Percentiles rank a stretch among this genome's conserved stretches.
These are phyloP conservation scores for Warburgia ugandensis DNA, from an alignment of 164 flowering plant genomes.

Conservation along the genomic window DNA sequence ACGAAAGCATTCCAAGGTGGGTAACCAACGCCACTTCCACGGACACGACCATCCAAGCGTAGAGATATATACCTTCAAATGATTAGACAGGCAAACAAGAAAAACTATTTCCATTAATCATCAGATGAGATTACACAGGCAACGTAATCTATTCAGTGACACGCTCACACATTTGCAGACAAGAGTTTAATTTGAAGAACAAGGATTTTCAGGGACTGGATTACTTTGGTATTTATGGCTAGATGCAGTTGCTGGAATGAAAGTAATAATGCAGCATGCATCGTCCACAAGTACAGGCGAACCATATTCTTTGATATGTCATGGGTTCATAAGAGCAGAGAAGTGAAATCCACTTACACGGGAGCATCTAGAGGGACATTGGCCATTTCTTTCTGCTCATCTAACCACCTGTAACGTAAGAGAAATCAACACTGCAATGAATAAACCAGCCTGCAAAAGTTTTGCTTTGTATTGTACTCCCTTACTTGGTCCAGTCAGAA, in stretches of 20 bases:
- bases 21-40: conserved; percentile 96
- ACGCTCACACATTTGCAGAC: neutral
- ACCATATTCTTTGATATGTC: neutral
- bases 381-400: conserved; percentile 85
- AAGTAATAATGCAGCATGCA: neutral
- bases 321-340: neutral
- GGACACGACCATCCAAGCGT: conserved; percentile 95
- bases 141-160: neutral
- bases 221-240: too few species aligned
- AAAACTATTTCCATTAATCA: neutral
- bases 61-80: conserved; percentile 75
- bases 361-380: conserved; percentile 81
- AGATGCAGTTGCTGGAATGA: neutral
- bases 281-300: neutral
- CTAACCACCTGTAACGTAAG: conserved; percentile 64
- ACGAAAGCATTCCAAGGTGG: conserved; percentile 98
- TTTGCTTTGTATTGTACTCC: neutral
- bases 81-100: too few species aligned
- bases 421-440: neutral
- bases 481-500: conserved; percentile 83
- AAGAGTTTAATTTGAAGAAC: too few species aligned
- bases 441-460: neutral
- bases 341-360: conserved; percentile 48
- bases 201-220: too few species aligned
- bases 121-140: neutral